Evolutionary conservation across 768 basidiomycete species (phyloP), one percentile per base, ranked within the genome.

Genomic region (Ramaria rubella): DNA sequence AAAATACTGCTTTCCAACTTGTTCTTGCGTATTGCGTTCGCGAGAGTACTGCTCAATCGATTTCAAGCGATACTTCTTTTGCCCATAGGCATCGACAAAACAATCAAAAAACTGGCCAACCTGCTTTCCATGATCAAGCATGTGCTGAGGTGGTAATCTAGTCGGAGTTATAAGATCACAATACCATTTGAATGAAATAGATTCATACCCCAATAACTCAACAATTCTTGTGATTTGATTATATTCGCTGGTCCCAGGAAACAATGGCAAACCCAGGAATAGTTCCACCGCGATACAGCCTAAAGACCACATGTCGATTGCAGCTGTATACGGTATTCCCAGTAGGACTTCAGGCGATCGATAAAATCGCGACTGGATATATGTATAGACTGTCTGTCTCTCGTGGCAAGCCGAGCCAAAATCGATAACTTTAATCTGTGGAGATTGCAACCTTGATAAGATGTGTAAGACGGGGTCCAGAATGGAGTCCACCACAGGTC

Each of bases 271-370:
- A 6, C 96, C 96, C 45, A 98, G 76, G 79, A 98, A 99, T 36
- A 98, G 82, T 68, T 99, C 96, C 27, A 98, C 95, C 5, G 94
- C 96, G 59, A 99, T 99, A 67, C 96, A 98, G 3, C 96, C 96
- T 58, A 99, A 73, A 17, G 91, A 94, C 96, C 96, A 99, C 94
- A 99, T 97, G 70, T 99, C 96, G 72, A 99, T 98, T 11, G 91
- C 78, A 11, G 93, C 85, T 23, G 87, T 94, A 70, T 99, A 98
- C 12, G 94, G 85, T 69, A 97, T 85, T 14, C 94, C 94, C 24
- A 99, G 77, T 27, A 99, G 78, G 17, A 99, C 96, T 73, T 99
- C 96, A 12, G 96, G 96, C 2, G 92, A 95, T 43, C 96, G 89
- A 69, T 99, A 99, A 75, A 99, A 99, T 49, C 96, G 82, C 8